Base-by-base conservation (phyloP, 345 rosid species). In the Microthlaspi erraticum region DNA sequence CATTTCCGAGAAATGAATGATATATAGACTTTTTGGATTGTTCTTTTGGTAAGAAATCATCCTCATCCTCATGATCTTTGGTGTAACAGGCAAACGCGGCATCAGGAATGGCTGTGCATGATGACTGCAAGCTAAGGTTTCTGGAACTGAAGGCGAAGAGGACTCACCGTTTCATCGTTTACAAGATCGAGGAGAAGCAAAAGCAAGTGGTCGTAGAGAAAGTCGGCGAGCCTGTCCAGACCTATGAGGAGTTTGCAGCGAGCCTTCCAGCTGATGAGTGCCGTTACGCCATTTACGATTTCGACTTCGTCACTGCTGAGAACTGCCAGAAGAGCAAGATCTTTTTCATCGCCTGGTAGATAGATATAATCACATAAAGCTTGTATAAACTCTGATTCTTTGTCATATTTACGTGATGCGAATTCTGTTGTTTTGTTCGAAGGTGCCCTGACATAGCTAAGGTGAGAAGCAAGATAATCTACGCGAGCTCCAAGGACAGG, bases 281-380 rank as follows among this genome's bases (percentile, higher is more conserved):
- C 33, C 91, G 94, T 31, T 88, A 88, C 5, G 91, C 91, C 23
- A 86, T 88, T 51, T 86, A 60, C 9, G 94, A 88, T 52, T 81
- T 84, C 10, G 91, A 88, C 44, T 88, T 88, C 70, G 84, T 83
- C 5, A 86, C 91, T 0, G 62, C 80, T 13, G 94, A 88, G 83
- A 86, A 89, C 34, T 92, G 96, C 81, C 98, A 92, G 88, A 92
- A 87, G 77, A 89, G 93, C 95, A 91, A 91, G 81, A 86, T 86
- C 48, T 79, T 88, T 82, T 88, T 88, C 82, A 69, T 86, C 14
- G 83, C 94, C 0, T 86, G 94, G 94, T 85, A 78, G 14, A 26
- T 19, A 58, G 0, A 10, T 13, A 23, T 23, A 23, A 23, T 23
- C 29, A 23, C 34, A 42, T 43, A 26, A 50, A 50, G 32, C 10